phyloP scores from a whole-genome alignment of 768 basidiomycete species.

The Cyclocybe aegerita region DNA sequence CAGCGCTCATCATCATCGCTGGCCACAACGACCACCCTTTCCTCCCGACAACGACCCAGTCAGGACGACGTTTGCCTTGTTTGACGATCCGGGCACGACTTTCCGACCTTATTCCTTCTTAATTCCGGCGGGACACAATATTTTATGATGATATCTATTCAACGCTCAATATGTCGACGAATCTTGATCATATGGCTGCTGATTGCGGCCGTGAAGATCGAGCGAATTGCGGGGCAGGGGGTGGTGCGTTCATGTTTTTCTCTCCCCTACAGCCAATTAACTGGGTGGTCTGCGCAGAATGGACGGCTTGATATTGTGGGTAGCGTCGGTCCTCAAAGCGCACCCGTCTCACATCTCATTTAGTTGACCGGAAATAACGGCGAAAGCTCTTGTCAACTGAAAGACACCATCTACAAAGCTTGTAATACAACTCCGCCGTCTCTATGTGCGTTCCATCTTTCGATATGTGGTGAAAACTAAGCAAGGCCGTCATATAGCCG shows the following conservation, averaged over 20 bases:
- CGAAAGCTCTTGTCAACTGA: conserved; percentile 16
- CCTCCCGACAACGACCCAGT: no score
- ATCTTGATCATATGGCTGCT: no score
- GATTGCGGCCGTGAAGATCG: no score
- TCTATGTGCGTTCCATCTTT: conserved; percentile 4
- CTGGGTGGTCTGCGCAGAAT: conserved; percentile 2
- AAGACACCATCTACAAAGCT: conserved; percentile 9
- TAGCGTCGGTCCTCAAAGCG: not conserved
- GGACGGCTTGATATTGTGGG: conserved; percentile 2
- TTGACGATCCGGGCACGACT: no score
- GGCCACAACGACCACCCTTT: no score
- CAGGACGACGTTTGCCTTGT: no score
- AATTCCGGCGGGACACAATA: no score
- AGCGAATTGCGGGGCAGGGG: no score
- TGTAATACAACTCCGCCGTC: conserved; percentile 3
- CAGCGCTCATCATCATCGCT: no score
- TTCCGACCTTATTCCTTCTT: no score
- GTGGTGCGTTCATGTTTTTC: not conserved
- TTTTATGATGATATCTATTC: no score
- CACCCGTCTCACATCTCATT: not conserved
- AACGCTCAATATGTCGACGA: no score
- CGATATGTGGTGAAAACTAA: not conserved
- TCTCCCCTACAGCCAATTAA: not conserved
- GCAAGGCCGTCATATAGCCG: not conserved
- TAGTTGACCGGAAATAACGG: conserved; percentile 16